Base-by-base conservation (phyloP, 495 filamentous ascomycete genomes). In the Hypoxylon perforatum region DNA sequence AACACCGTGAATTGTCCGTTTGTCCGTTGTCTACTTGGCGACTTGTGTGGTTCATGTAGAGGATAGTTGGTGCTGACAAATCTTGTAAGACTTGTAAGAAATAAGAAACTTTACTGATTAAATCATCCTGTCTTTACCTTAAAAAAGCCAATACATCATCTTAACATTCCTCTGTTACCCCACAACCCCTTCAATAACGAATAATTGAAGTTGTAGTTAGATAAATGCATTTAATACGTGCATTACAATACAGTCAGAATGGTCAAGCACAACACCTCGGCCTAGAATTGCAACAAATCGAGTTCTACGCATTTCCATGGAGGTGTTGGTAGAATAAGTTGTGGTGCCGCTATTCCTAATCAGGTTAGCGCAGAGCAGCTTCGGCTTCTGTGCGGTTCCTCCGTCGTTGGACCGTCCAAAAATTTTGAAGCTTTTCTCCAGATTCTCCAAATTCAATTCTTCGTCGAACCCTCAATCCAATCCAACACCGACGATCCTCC, bases 351-450 rank as follows among this genome's bases (percentile, higher is more conserved):
- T 60, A 73, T 30, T 14, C 61, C 55, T 23, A 19, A 28, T 52
- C 4, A 14, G 57, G 66, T 45, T 73, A 73, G 72, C 62, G 61
- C 36, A 3, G 10, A 61, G 17, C 17, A 66, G 64, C 67, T 68
- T 65, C 61, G 50, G 53, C 57, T 59, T 64, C 51, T 61, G 41
- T 58, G 69, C 69, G 68, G 47, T 53, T 65, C 69, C 50, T 64
- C 69, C 61, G 59, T 63, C 62, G 64, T 69, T 69, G 54, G 49
- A 57, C 36, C 41, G 69, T 28, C 62, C 65, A 63, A 75, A 73
- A 63, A 68, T 73, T 75, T 75, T 72, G 72, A 75, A 75, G 69
- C 72, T 74, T 68, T 71, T 65, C 51, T 69, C 60, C 65, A 44
- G 56, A 47, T 23, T 52, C 63, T 51, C 57, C 69, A 61, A 69